Evolutionary conservation across 1,284 basidiomycete genomes (phyloP).

Genomic region (Leucoagaricus sp.): DNA sequence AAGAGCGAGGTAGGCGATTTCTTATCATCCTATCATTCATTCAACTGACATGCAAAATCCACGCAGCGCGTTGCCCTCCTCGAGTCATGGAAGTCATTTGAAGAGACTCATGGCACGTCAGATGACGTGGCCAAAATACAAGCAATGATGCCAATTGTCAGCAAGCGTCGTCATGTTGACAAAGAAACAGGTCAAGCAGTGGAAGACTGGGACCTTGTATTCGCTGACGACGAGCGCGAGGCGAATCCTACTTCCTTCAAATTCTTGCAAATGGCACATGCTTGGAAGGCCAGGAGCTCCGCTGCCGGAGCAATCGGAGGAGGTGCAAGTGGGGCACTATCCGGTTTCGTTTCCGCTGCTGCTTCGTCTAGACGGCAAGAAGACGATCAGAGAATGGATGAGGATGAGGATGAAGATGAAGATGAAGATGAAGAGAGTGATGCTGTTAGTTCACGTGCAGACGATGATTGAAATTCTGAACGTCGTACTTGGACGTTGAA

Average conservation of each 20-base stretch:
- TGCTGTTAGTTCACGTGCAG: conserved; percentile 12
- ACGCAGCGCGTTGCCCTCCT: conserved; percentile 82
- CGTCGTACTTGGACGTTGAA: too few relatives aligned
- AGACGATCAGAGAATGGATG: not conserved
- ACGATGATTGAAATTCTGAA: conserved; percentile 17
- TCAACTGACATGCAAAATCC: not conserved
- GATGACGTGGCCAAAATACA: conserved; percentile 79
- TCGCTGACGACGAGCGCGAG: conserved; percentile 92
- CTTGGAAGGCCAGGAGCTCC: conserved; percentile 64
- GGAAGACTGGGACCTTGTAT: conserved; percentile 94
- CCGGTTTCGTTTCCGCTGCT: conserved; percentile 47
- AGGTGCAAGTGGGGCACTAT: conserved; percentile 31
- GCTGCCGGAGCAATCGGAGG: conserved; percentile 23
- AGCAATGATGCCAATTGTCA: conserved; percentile 88
- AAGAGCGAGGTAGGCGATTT: conserved; percentile 76
- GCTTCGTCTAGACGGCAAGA: conserved; percentile 13
- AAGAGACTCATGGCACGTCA: conserved; percentile 73
- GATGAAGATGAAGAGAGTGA: conserved; percentile 11
- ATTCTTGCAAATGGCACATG: conserved; percentile 91
- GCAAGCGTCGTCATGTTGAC: conserved; percentile 82
- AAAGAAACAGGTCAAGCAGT: conserved; percentile 83
- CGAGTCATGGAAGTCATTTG: conserved; percentile 93
- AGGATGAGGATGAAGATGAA: not conserved
- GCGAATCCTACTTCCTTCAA: conserved; percentile 92
- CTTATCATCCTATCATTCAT: conserved; percentile 2